phyloP scores from a whole-genome alignment of 177 flowering plant genomes.

The Telopea speciosissima region DNA sequence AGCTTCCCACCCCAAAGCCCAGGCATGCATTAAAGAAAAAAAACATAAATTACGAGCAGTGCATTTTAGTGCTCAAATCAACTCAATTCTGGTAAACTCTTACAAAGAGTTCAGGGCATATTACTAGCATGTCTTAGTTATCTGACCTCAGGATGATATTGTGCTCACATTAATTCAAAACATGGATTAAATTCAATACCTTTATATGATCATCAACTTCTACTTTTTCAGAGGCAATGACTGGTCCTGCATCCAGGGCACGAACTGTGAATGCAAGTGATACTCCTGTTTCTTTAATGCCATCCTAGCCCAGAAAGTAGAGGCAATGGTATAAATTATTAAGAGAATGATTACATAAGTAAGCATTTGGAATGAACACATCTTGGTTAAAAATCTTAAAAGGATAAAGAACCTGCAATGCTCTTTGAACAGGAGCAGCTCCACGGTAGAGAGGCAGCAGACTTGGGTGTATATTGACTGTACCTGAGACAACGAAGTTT shows the following conservation, averaged over 20 bases:
- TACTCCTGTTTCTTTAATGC: slow-evolving; percentile 92
- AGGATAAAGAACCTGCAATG: slow-evolving; percentile 61
- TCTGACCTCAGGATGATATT: no score
- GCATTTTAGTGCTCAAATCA: no score
- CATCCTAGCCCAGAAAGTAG: slow-evolving; percentile 47
- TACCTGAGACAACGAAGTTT: slow-evolving; percentile 45
- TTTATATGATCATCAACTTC: slow-evolving; percentile 75
- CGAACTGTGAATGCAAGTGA: slow-evolving; percentile 84
- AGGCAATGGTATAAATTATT: no score
- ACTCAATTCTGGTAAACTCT: no score
- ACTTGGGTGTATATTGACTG: slow-evolving; percentile 84
- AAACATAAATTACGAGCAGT: no score
- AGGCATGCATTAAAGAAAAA: no score
- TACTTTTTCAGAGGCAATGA: slow-evolving; percentile 62
- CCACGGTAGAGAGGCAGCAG: slow-evolving; percentile 51
- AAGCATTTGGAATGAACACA: background rate
- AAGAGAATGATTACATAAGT: background rate
- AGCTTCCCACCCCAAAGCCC: no score
- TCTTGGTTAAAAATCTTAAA: background rate
- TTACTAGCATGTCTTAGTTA: no score
- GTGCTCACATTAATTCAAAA: no score
- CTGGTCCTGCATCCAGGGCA: slow-evolving; percentile 91
- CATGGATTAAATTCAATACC: slow-evolving; percentile 29
- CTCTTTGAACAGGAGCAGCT: slow-evolving; percentile 99
- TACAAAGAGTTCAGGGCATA: no score